Evolutionary conservation across 805 yeast genomes (phyloP), one percentile per base, ranked within the genome.

Genomic region (Metschnikowia proteae): DNA sequence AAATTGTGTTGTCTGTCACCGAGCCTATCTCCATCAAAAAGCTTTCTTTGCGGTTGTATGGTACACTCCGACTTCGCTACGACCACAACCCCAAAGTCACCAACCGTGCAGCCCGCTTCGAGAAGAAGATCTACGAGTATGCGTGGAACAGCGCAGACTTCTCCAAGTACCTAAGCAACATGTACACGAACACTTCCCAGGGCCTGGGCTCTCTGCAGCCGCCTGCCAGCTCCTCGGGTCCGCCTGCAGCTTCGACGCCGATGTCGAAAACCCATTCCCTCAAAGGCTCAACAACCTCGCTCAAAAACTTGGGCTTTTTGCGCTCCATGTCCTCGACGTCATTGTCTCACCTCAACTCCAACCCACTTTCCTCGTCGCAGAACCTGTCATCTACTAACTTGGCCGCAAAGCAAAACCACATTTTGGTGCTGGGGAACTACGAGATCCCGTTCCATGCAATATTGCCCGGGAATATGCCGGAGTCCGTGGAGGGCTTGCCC

Each of bases 361-460:
- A 38, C 28, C 44, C 57, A 3, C 26, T 47, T 32, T 32, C 38
- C 13, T 22, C 38, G 5, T 47, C 60, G n/a, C 60, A 46, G 22
- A 50, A 43, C 28, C 48, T 57, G n/a, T 62, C 70, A 3, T 63
- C 65, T 22, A 46, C 65, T 9, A 64, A 59, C 52, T 46, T 64
- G 25, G 51, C 67, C 6, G 54, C 63, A 3, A 60, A 62, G 46
- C 60, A 58, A 36, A 51, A 51, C 30, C 80, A 78, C 51, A 66
- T 75, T 4, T 63, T 86, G 47, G 75, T 74, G 1, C 81, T 78
- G 51, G 98, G 98, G 0, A 87, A 87, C 64, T 90, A 92, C 62
- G 96, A 87, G 60, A 81, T 94, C 58, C 97, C 98, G 0, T 94
- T 94, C 63, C 84, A 84, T 52, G 79, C 92, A 0, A 76, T 90